Evolutionary conservation across 805 yeast genomes (phyloP).

Genomic region (Suhomyces pyralidae): DNA sequence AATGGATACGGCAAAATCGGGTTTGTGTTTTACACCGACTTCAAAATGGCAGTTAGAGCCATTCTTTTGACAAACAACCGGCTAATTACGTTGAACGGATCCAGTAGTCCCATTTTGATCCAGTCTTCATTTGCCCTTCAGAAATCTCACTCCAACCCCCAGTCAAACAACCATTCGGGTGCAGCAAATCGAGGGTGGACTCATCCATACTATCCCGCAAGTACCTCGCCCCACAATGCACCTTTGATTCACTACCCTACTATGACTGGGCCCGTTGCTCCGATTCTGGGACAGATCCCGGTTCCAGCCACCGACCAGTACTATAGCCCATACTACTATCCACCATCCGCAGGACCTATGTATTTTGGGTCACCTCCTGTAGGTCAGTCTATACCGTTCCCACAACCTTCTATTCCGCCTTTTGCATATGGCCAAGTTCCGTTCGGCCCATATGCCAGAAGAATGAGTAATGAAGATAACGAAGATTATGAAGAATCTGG

Average conservation of each 20-base stretch:
- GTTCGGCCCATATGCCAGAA: background rate
- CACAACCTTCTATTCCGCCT: background rate
- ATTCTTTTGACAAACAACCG: constrained; percentile 51
- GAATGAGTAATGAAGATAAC: background rate
- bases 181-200: background rate
- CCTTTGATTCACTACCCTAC: background rate
- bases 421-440: background rate
- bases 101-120: constrained; percentile 22
- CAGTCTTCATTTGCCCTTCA: constrained; percentile 43
- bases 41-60: constrained; percentile 60
- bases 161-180: background rate
- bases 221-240: background rate
- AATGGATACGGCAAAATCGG: constrained; percentile 35
- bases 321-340: constrained; percentile 9
- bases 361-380: background rate
- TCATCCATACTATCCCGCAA: background rate
- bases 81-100: constrained; percentile 6
- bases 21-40: constrained; percentile 59
- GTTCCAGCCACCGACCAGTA: background rate
- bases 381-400: background rate
- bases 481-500: background rate
- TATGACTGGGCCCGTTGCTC: background rate
- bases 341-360: constrained; percentile 1
- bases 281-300: background rate
- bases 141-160: constrained; percentile 14